Evolutionary conservation across 768 basidiomycete genomes (phyloP), one percentile per base, ranked within the genome.

Genomic region (Suillus subaureus): DNA sequence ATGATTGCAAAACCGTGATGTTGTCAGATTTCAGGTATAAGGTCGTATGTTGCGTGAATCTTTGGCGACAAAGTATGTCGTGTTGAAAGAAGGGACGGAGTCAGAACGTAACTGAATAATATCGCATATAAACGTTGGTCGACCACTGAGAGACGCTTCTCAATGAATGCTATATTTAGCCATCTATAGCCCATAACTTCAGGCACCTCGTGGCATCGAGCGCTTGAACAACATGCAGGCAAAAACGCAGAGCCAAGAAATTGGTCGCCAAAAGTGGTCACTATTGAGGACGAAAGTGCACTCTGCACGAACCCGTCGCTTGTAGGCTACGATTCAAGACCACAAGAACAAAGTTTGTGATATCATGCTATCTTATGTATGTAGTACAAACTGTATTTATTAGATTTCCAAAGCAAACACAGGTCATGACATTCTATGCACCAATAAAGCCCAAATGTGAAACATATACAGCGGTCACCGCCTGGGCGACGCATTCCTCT

Each of bases 401-500:
- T 64, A 31, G 62, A 52, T 37, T 55, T 70, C 51, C 64, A 33
- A 60, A 56, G 51, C 18, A 23, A 62, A 63, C 35, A 23, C 60
- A 28, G 61, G 54, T 42, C 45, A 35, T 21, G 55, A 56, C 61
- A 68, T 54, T 58, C 61, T n/a, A 64, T 40, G 31, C 33, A 35
- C 45, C 51, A 37, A 55, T 67, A 64, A 60, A 13, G 26, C 65
- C 47, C 64, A 35, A 43, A 55, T 33, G 42, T 52, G 28, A 57
- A 62, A 58, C 35, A 65, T 65, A 61, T 68, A 62, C 55, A 68
- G 58, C 64, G 16, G 45, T 83, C 79, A 81, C 79, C 82, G 77
- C 80, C 81, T 72, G 79, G 80, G 75, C 72, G 82, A 80, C 54
- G 80, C 80, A 64, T 77, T 75, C 66, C 79, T 75, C 74, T 70